A percentile compares a stretch with the other conserved stretches of the same genome.
These are phyloP conservation scores for Stromatinia cepivora DNA, from an alignment of 2,329 filamentous ascomycete genomes.

Conservation along the genomic window DNA sequence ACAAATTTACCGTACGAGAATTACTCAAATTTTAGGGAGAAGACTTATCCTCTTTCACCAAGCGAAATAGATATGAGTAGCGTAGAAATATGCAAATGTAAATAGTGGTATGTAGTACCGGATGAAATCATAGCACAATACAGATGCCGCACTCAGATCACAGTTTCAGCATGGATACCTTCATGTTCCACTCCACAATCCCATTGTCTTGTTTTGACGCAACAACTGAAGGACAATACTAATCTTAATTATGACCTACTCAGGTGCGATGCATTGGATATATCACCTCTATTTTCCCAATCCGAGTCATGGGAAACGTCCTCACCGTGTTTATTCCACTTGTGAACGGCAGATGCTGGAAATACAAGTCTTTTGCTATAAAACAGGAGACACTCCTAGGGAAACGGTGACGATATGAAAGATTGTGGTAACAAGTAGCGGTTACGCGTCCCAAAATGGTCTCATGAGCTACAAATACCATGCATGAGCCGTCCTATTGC, in stretches of 20 bases:
- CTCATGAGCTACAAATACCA: background rate
- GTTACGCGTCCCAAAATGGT: background rate
- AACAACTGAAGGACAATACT: background rate
- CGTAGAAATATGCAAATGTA: background rate
- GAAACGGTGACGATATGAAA: background rate
- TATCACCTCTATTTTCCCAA: background rate
- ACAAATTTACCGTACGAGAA: background rate
- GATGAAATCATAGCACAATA: background rate
- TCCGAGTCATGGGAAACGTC: background rate
- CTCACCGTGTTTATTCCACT: background rate
- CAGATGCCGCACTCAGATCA: background rate
- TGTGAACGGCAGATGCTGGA: background rate
- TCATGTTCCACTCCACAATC: background rate
- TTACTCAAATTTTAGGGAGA: background rate
- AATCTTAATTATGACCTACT: background rate
- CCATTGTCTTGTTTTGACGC: background rate
- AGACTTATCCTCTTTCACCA: no score
- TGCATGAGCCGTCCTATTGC: background rate
- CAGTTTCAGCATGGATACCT: background rate
- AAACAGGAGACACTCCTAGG: background rate
- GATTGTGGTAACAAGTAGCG: background rate
- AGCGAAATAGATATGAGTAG: background rate
- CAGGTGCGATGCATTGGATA: no score
- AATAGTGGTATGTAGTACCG: background rate
- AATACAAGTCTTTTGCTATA: background rate